Percentiles rank a stretch among this genome's conserved stretches.
Conservation (phyloP, 306 rosid genomes). For the Casuarina glauca region DNA sequence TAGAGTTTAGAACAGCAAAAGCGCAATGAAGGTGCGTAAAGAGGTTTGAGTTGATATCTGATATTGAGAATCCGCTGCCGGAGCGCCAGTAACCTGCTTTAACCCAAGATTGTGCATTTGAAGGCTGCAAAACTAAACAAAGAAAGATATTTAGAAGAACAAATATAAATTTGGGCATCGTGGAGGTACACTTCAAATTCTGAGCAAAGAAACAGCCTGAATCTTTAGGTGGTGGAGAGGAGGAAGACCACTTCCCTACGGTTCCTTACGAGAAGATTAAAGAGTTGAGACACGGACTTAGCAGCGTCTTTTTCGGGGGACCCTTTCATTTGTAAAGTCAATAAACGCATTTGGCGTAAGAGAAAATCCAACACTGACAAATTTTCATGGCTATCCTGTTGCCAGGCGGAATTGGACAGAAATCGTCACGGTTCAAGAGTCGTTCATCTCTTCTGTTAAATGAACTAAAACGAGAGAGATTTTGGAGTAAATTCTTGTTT, state of each 20-base stretch:
- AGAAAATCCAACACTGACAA: no score
- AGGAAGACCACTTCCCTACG: background rate
- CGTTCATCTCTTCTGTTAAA: no score
- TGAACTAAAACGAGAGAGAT: no score
- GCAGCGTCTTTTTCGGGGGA: no score
- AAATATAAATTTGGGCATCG: background rate
- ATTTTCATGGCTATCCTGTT: no score
- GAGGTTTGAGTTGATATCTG: slow-evolving; percentile 35
- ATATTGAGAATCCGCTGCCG: background rate
- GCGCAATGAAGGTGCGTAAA: slow-evolving; percentile 40
- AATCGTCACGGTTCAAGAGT: no score
- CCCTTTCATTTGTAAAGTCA: no score
- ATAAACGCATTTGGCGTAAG: no score
- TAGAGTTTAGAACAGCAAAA: slow-evolving; percentile 29
- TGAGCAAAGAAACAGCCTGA: background rate
- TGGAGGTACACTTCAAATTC: background rate
- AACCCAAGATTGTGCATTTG: slow-evolving; percentile 34
- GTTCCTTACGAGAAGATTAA: background rate
- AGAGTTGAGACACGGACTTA: background rate
- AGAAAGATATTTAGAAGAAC: background rate
- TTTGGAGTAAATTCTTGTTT: no score
- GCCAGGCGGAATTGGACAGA: no score
- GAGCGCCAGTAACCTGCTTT: slow-evolving; percentile 35
- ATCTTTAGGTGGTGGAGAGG: background rate
- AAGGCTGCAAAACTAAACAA: slow-evolving; percentile 1